Evolutionary conservation across 176 grass and related monocot genomes (phyloP).

Genomic region (Aegilops longissima): DNA sequence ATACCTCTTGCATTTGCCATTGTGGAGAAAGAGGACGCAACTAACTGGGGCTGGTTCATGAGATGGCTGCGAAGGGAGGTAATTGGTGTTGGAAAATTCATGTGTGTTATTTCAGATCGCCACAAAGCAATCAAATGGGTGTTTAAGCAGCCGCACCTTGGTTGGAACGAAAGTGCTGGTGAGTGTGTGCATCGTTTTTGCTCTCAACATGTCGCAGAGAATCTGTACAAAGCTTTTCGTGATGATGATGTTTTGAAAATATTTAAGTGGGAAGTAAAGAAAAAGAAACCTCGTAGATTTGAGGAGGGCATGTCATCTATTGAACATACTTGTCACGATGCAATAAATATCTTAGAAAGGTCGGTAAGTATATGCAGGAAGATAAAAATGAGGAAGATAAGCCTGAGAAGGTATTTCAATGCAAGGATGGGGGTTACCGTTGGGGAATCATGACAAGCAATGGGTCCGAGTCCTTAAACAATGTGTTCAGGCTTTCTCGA

Average conservation of each 20-base stretch:
- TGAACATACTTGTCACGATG: neutral
- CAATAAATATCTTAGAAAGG: neutral
- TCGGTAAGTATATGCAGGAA: neutral
- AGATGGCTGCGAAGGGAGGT: too few species aligned
- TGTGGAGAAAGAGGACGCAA: too few species aligned
- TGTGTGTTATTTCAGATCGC: too few species aligned
- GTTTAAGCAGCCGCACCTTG: too few species aligned
- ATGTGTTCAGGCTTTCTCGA: neutral
- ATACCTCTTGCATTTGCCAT: too few species aligned
- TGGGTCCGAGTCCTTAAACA: neutral
- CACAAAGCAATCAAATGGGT: too few species aligned
- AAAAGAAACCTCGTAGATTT: neutral
- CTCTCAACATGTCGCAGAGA: conserved; percentile 1
- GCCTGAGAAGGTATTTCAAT: neutral
- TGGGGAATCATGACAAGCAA: conserved; percentile 11
- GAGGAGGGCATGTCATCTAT: neutral
- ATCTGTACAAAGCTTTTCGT: neutral
- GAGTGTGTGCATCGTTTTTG: neutral
- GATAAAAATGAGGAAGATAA: neutral
- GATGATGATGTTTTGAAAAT: neutral
- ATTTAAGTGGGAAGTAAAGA: neutral
- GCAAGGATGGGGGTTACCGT: neutral
- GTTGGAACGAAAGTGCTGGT: neutral
- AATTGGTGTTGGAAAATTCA: too few species aligned
- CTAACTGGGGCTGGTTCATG: too few species aligned